These are phyloP conservation scores for Danielozyma ontarioensis DNA, from an alignment of 805 yeast genomes.

Conservation along the genomic window DNA sequence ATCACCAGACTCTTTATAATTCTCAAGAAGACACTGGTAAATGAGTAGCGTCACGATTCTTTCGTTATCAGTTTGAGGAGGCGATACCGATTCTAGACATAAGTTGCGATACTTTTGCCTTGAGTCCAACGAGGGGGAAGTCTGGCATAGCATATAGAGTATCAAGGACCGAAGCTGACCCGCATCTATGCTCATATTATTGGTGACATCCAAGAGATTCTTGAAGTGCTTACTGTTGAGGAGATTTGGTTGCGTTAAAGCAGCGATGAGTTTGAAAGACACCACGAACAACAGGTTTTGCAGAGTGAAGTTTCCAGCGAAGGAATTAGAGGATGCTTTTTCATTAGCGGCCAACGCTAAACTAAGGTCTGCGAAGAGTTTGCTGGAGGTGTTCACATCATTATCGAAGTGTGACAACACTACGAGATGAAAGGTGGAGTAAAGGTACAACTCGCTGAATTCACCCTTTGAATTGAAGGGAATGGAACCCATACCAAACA, in stretches of 20 bases:
- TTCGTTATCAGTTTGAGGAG: slow-evolving; percentile 13
- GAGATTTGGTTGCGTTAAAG: not conserved
- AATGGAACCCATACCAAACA: slow-evolving; percentile 22
- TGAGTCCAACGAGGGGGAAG: slow-evolving; percentile 9
- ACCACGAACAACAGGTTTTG: no score
- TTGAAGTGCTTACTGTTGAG: not conserved
- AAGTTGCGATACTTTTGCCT: slow-evolving; percentile 10
- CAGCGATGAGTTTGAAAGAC: no score
- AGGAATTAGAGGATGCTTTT: no score
- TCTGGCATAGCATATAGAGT: slow-evolving; percentile 9
- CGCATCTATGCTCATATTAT: not conserved
- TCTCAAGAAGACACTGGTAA: slow-evolving; percentile 9
- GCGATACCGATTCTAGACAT: slow-evolving; percentile 10
- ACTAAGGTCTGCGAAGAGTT: no score
- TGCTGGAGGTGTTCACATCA: not conserved
- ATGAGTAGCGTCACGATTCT: slow-evolving; percentile 15
- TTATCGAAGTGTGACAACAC: slow-evolving; percentile 19
- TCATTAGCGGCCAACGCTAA: no score
- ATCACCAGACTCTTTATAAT: slow-evolving; percentile 12
- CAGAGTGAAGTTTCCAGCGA: no score
- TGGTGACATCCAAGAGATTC: slow-evolving; percentile 1
- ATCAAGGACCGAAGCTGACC: slow-evolving; percentile 13
- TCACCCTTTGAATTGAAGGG: slow-evolving; percentile 9
- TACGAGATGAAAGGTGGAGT: slow-evolving; percentile 24
- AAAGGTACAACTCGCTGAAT: slow-evolving; percentile 25